Base-by-base conservation (phyloP, 768 basidiomycete genomes). In the Tulasnella sp. region DNA sequence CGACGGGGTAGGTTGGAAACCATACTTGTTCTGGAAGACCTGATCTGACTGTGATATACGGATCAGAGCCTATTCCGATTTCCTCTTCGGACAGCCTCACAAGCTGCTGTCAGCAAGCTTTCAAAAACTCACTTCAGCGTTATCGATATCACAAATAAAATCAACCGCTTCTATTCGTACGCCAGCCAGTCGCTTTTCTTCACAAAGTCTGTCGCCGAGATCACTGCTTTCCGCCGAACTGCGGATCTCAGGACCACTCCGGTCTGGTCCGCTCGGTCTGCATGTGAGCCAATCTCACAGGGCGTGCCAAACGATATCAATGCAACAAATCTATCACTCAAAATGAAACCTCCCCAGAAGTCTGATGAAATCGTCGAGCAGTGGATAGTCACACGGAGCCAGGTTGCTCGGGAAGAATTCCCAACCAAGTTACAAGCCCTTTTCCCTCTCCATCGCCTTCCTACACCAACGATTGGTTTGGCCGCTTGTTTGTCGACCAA, bases 121-220 rank as follows among this genome's bases (percentile, higher is more conserved):
- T n/a, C n/a, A n/a, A n/a, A n/a, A n/a, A n/a, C n/a, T n/a, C n/a
- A n/a, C n/a, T n/a, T n/a, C n/a, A n/a, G n/a, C n/a, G n/a, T n/a
- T n/a, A n/a, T 74, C n/a, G 73, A 74, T 19, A 40, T 18, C 40
- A 12, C 73, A 39, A 39, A 34, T 10, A 39, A 38, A 31, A 40
- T 38, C 18, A 34, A 42, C 39, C 73, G 38, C n/a, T 74, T 74
- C 73, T n/a, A 27, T 19, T 27, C n/a, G 12, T 24, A 42, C 40
- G 39, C 73, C 34, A 39, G 44, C 16, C n/a, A 31, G 8, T 76
- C 75, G 27, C 46, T 76, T 10, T 76, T 76, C 75, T 76, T 76
- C 58, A 44, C 75, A 7, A 39, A 39, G 19, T 56, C 52, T 19
- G 9, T 76, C 2, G 75, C 9, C 19, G 44, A 52, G 10, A 52